Evolutionary conservation across 2,329 filamentous ascomycete genomes (phyloP).

Genomic region (Lecanicillium sp.): DNA sequence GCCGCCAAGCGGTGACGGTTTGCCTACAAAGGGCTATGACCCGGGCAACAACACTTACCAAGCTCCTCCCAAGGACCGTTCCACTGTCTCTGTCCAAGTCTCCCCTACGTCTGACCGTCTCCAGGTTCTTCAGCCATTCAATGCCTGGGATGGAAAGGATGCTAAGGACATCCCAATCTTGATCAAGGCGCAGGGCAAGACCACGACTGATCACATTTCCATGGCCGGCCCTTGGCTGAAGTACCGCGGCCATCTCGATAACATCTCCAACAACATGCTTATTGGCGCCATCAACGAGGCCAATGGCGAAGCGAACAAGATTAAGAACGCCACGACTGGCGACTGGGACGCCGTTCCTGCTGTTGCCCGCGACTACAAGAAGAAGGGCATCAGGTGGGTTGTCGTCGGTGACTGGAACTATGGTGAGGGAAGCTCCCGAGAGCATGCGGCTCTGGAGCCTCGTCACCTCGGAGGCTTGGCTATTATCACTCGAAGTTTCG

Average conservation of each 20-base stretch:
- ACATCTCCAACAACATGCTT: conserved; percentile 99
- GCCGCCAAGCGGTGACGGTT: conserved; percentile 70
- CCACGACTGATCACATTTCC: conserved; percentile 93
- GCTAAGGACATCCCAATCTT: conserved; percentile 76
- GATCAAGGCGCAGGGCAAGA: conserved; percentile 96
- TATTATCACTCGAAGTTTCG: conserved; percentile 92
- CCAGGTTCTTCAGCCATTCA: conserved; percentile 81
- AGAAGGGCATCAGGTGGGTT: conserved; percentile 92
- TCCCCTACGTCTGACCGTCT: conserved; percentile 89
- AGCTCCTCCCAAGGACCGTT: conserved; percentile 77
- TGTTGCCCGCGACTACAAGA: conserved; percentile 97
- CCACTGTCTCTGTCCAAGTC: conserved; percentile 68
- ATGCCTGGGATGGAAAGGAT: conserved; percentile 88
- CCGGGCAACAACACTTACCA: conserved; percentile 92
- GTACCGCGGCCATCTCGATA: conserved; percentile 97
- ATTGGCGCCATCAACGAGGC: conserved; percentile 95
- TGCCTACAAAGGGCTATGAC: conserved; percentile 79
- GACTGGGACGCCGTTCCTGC: conserved; percentile 84
- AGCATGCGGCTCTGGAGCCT: conserved; percentile 96
- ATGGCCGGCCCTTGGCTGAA: conserved; percentile 97
- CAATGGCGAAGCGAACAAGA: conserved; percentile 95
- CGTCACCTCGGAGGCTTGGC: conserved; percentile 94
- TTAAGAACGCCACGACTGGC: conserved; percentile 82
- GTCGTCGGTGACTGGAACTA: conserved; percentile 99
- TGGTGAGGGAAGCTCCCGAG: conserved; percentile 93